phyloP scores from a whole-genome alignment of 768 basidiomycete genomes.

The Lanmaoa pseudosensibilis region DNA sequence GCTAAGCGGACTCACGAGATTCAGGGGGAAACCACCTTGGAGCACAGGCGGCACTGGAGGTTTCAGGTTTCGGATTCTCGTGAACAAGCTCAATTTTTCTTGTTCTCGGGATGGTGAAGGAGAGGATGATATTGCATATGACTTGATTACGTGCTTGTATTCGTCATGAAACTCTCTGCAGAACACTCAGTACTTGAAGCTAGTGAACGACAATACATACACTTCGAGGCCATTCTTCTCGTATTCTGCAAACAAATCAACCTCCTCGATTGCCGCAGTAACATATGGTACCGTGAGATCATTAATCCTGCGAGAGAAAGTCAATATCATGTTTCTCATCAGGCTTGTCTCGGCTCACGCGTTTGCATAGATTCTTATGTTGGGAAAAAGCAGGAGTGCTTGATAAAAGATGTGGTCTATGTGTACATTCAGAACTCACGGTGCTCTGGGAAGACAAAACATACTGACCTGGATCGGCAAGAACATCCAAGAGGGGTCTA shows the following conservation, averaged over 20 bases:
- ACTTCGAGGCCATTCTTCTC: slow-evolving; percentile 59
- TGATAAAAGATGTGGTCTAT: slow-evolving; percentile 75
- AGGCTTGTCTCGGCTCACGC: slow-evolving; percentile 43
- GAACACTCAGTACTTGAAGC: slow-evolving; percentile 4
- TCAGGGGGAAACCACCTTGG: slow-evolving; percentile 64
- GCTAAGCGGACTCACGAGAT: slow-evolving; percentile 51
- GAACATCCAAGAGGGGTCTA: slow-evolving; percentile 66
- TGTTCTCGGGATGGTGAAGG: slow-evolving; percentile 48
- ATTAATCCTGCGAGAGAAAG: slow-evolving; percentile 47
- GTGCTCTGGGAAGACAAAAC: not conserved
- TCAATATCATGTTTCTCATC: not conserved
- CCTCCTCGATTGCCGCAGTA: slow-evolving; percentile 68
- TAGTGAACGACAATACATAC: slow-evolving; percentile 37
- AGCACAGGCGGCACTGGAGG: slow-evolving; percentile 60
- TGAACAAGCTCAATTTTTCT: slow-evolving; percentile 42
- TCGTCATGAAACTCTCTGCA: slow-evolving; percentile 55
- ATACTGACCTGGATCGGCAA: slow-evolving; percentile 71
- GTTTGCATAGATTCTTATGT: slow-evolving; percentile 80
- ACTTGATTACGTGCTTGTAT: slow-evolving; percentile 57
- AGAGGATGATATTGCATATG: slow-evolving; percentile 45
- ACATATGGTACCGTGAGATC: slow-evolving; percentile 83
- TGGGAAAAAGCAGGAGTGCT: slow-evolving; percentile 63
- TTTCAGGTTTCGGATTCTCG: slow-evolving; percentile 36
- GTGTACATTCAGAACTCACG: not conserved
- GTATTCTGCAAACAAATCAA: slow-evolving; percentile 64